Base-by-base conservation (phyloP, 1,284 basidiomycete species). In the Hymenochaete sp. region DNA sequence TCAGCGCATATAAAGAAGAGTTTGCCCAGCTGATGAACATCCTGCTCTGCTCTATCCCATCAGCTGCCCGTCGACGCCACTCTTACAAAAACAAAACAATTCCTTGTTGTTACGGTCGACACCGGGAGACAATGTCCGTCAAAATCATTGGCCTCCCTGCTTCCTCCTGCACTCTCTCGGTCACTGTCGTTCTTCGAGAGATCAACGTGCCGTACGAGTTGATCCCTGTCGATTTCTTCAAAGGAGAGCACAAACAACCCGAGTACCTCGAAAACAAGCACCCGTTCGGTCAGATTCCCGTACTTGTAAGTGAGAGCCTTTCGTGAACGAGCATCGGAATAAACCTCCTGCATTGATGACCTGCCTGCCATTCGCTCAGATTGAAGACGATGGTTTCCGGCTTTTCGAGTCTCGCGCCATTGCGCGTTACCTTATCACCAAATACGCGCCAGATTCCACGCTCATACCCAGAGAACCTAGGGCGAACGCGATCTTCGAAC, bases 281-380 rank as follows among this genome's bases (percentile, higher is more conserved):
- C 51, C 80, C 82, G 0, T 84, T 83, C 53, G 79, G 77, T 14
- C 75, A 78, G 57, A 59, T 83, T 50, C 81, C 80, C 1, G 79
- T 72, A 59, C 67, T 84, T 45, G 73, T 75, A 49, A 29, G 67
- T 59, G 6, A 7, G 35, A 44, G 7, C 5, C 16, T 19, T 10
- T 13, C 16, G 4, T 1, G 26, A n/a, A n/a, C n/a, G n/a, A n/a
- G n/a, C n/a, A n/a, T n/a, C n/a, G n/a, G n/a, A n/a, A n/a, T n/a
- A n/a, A n/a, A n/a, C n/a, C n/a, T n/a, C n/a, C n/a, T n/a, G n/a
- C n/a, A n/a, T n/a, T n/a, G n/a, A n/a, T n/a, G 7, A n/a, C 6
- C 25, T 3, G 18, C 13, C 18, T 11, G 1, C 4, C 13, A 25
- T 2, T 36, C 4, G 24, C n/a, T 1, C 16, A 43, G 40, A 16